Conservation (phyloP, 2,329 filamentous ascomycete species). For the Hypoxylon sp. region DNA sequence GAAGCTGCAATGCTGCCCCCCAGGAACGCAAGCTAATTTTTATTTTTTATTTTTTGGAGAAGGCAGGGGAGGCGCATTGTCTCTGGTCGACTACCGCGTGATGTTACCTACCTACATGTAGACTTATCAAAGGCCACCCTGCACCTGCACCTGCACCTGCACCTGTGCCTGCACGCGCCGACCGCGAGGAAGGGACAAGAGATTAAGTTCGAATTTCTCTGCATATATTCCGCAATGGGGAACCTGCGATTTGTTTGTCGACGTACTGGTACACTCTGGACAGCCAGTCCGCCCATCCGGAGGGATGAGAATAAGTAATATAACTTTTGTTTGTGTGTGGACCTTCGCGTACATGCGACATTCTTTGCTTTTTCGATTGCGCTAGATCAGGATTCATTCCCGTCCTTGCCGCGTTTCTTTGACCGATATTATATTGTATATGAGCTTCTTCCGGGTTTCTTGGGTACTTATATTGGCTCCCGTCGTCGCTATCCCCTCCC, state of each 20-base stretch:
- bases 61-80: slow-evolving; percentile 33
- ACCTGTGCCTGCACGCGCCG: slow-evolving; percentile 20
- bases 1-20: slow-evolving; percentile 25
- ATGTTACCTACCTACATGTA: slow-evolving; percentile 31
- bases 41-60: slow-evolving; percentile 5
- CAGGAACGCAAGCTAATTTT: slow-evolving; percentile 11
- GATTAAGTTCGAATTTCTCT: slow-evolving; percentile 16
- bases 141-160: slow-evolving; percentile 10
- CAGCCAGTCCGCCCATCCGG: slow-evolving; percentile 19
- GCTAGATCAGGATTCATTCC: slow-evolving; percentile 11
- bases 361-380: slow-evolving; percentile 34
- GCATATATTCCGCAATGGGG: slow-evolving; percentile 15
- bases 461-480: slow-evolving; percentile 3
- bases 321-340: slow-evolving; percentile 37
- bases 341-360: slow-evolving; percentile 21
- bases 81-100: slow-evolving; percentile 32
- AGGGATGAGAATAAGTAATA: slow-evolving; percentile 26
- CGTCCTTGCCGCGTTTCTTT: slow-evolving; percentile 10
- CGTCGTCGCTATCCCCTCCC: slow-evolving; percentile 1
- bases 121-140: slow-evolving; percentile 24
- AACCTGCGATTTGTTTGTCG: slow-evolving; percentile 4
- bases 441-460: slow-evolving; percentile 6
- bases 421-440: slow-evolving; percentile 21
- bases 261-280: background rate
- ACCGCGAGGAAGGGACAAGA: slow-evolving; percentile 15